Conservation (phyloP, 139 green algal species). For the Chlorella sp. region DNA sequence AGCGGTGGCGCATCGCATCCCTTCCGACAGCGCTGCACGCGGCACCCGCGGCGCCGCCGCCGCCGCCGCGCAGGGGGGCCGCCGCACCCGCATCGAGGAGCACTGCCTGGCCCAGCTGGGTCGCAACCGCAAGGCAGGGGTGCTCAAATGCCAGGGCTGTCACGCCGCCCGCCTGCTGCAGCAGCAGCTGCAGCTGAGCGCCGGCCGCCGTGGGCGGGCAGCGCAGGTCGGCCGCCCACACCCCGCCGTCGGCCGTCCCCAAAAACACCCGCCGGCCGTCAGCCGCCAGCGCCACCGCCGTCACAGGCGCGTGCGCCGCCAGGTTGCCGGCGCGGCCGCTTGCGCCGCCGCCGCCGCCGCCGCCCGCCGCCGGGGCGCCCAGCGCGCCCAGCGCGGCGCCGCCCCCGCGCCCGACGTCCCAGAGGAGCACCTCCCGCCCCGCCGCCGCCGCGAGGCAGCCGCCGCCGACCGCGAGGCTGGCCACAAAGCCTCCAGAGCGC, state of each 20-base stretch:
- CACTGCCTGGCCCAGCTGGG: conserved; percentile 15
- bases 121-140: conserved; percentile 59
- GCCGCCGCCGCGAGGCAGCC: not conserved
- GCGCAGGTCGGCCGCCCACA: not conserved
- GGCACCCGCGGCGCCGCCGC: not conserved
- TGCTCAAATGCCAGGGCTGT: conserved; percentile 59
- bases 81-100: conserved; percentile 29
- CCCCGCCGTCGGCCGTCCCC: not conserved
- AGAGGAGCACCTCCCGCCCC: not conserved
- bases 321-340: not conserved
- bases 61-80: not conserved
- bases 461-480: conserved; percentile 24
- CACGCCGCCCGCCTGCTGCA: conserved; percentile 24
- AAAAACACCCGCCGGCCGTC: conserved; percentile 8
- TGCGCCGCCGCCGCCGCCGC: not conserved
- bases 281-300: not conserved
- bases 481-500: conserved; percentile 60
- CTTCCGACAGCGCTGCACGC: not conserved
- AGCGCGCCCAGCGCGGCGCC: conserved; percentile 6
- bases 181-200: conserved; percentile 16
- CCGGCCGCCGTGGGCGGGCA: no score
- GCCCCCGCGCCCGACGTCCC: not conserved
- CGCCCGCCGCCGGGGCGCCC: not conserved
- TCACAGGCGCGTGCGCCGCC: not conserved
- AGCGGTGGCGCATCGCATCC: not conserved